phyloP scores from a whole-genome alignment of 1,284 basidiomycete species.

The Tilletia walkeri region DNA sequence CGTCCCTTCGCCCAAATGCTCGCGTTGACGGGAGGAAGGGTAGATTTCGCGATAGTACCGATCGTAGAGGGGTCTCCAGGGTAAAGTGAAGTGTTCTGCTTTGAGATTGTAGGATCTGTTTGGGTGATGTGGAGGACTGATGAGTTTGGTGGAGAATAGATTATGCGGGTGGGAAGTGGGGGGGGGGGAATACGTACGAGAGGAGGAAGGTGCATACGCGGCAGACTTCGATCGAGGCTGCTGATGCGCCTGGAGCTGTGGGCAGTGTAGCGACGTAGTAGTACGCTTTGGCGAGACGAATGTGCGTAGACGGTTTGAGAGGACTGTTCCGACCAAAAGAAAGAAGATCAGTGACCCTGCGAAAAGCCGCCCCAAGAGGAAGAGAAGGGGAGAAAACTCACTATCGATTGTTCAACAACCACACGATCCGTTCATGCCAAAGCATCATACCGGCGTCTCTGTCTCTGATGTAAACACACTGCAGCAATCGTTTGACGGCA shows the following conservation, averaged over 20 bases:
- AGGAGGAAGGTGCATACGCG: conserved; percentile 4
- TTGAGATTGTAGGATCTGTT: neutral
- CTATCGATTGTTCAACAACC: neutral
- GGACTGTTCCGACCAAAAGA: neutral
- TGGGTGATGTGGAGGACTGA: too few species aligned
- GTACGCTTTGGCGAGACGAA: neutral
- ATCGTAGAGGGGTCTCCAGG: conserved; percentile 82
- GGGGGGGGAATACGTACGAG: neutral
- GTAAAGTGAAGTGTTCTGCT: conserved; percentile 64
- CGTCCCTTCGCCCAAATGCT: conserved; percentile 61
- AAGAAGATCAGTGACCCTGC: neutral
- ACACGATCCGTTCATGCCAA: neutral
- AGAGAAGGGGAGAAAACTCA: neutral
- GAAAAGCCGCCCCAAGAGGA: too few species aligned
- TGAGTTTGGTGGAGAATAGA: neutral
- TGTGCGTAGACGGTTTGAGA: neutral
- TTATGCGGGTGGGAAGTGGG: neutral
- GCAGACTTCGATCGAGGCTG: neutral
- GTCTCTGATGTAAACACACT: neutral
- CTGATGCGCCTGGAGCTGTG: neutral
- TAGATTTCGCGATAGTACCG: conserved; percentile 79
- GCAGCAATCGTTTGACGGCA: neutral
- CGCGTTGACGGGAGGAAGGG: conserved; percentile 63
- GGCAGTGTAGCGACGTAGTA: conserved; percentile 1
- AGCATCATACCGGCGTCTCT: neutral